phyloP scores from a whole-genome alignment of 176 grass and related monocot genomes.

The Carex pumila region DNA sequence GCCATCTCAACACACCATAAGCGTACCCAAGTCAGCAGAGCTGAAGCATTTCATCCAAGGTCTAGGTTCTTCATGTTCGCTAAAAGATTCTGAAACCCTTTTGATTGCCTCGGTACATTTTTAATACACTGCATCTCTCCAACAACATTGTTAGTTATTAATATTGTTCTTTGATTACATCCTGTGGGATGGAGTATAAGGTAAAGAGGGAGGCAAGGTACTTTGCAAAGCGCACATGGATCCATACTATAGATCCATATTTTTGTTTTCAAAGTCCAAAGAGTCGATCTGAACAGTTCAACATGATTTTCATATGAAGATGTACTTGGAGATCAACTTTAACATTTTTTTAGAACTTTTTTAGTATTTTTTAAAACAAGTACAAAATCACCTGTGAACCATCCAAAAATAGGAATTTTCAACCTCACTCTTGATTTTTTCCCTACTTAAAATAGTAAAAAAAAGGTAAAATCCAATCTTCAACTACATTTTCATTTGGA shows the following conservation, averaged over 20 bases:
- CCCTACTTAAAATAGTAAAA: not conserved
- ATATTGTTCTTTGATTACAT: not conserved
- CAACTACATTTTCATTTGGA: too few species aligned
- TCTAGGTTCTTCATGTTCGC: slow-evolving; percentile 56
- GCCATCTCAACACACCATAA: slow-evolving; percentile 69
- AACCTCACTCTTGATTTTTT: too few species aligned
- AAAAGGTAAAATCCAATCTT: too few species aligned
- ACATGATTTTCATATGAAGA: too few species aligned
- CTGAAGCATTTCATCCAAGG: slow-evolving; percentile 51
- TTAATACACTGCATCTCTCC: not conserved
- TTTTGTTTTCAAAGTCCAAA: too few species aligned
- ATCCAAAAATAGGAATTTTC: too few species aligned
- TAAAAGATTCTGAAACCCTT: slow-evolving; percentile 66
- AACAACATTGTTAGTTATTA: not conserved
- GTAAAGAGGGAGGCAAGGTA: not conserved
- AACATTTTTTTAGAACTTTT: too few species aligned
- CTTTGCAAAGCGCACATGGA: too few species aligned
- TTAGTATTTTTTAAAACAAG: too few species aligned
- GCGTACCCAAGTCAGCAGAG: slow-evolving; percentile 66
- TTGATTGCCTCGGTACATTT: slow-evolving; percentile 73
- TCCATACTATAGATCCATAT: too few species aligned
- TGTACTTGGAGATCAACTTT: not conserved
- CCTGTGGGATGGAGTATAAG: not conserved
- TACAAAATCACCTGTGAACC: too few species aligned
- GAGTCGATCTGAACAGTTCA: too few species aligned